A percentile compares a stretch with the other conserved stretches of the same genome.
Conservation (phyloP, 176 grass and related monocot species). For the Triticum aestivum region IWGSC_CS_RefSeq_v2.1 NC_057801.1:801170072-801170571, state of each 20-base stretch:
- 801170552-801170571: not conserved
- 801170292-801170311: too few relatives aligned
- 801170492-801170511: conserved; percentile 73
- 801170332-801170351: too few relatives aligned
- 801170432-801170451: not conserved
- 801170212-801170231: not conserved
- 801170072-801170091: not conserved
- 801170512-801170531: conserved; percentile 65
- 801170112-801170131: not conserved
- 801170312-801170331: too few relatives aligned
- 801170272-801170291: too few relatives aligned
- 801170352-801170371: too few relatives aligned
- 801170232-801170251: too few relatives aligned
- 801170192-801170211: not conserved
- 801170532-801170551: conserved; percentile 25
- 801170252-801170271: too few relatives aligned
- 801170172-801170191: not conserved
- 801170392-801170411: too few relatives aligned
- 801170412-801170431: too few relatives aligned
- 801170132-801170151: not conserved
- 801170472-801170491: conserved; percentile 58
- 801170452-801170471: not conserved
- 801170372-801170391: too few relatives aligned
- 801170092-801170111: not conserved
- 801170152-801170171: not conserved